These are phyloP conservation scores for Tothia fuscella DNA, from an alignment of 2,329 filamentous ascomycete genomes.

Conservation along the genomic window DNA sequence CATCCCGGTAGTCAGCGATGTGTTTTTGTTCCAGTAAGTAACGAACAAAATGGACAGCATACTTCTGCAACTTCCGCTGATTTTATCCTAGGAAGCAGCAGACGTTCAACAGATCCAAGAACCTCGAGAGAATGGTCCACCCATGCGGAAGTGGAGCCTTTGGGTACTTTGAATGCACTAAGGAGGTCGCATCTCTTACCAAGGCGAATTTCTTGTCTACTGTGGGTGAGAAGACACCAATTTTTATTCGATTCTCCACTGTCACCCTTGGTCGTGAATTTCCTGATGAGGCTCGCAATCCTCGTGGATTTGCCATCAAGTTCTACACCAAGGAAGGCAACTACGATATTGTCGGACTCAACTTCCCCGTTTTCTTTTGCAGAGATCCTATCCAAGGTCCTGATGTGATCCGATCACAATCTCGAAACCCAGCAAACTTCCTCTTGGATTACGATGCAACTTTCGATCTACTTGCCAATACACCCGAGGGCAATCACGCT, in stretches of 20 bases:
- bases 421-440: conserved; percentile 36
- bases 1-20: conserved; percentile 38
- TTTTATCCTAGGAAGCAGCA: conserved; percentile 33
- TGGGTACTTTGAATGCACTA: conserved; percentile 35
- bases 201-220: conserved; percentile 31
- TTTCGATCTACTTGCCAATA: conserved; percentile 38
- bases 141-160: conserved; percentile 33
- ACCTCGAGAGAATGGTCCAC: conserved; percentile 34
- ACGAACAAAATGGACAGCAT: not conserved
- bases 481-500: conserved; percentile 37
- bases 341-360: conserved; percentile 37
- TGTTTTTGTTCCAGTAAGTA: conserved; percentile 35
- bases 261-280: conserved; percentile 33
- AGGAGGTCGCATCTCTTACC: conserved; percentile 24
- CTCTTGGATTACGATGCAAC: conserved; percentile 36
- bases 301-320: conserved; percentile 38
- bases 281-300: conserved; percentile 34
- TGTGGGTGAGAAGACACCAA: conserved; percentile 30
- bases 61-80: not conserved
- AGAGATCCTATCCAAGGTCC: conserved; percentile 37
- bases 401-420: conserved; percentile 37
- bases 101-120: conserved; percentile 44
- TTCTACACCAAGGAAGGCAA: conserved; percentile 38
- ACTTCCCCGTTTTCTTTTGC: conserved; percentile 39
- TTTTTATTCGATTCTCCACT: conserved; percentile 35